Percentiles rank a stretch among this genome's conserved stretches.
phyloP scores from a whole-genome alignment of 148 eudicot genomes.

The Bassia scoparia region DNA sequence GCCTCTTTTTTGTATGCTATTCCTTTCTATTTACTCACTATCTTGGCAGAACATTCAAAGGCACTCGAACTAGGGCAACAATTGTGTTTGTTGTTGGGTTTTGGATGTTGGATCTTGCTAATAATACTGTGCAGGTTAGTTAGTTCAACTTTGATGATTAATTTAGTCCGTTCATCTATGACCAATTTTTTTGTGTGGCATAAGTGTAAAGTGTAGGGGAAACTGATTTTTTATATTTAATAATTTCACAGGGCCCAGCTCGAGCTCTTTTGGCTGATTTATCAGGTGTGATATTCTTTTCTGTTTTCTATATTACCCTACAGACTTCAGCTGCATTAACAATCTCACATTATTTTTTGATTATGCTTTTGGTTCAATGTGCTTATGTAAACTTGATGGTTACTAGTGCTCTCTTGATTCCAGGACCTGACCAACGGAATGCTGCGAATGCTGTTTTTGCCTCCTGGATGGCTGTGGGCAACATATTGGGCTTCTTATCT shows the following conservation, averaged over 20 bases:
- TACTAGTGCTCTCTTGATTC: conserved; percentile 22
- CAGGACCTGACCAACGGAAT: conserved; percentile 93
- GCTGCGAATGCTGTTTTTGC: conserved; percentile 92
- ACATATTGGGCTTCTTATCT: conserved; percentile 89
- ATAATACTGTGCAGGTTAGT: conserved; percentile 87
- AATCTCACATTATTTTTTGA: not conserved
- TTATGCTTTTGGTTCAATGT: conserved; percentile 9
- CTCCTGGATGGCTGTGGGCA: conserved; percentile 98
- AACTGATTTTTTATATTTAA: conserved; percentile 18
- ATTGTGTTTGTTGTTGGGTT: conserved; percentile 80
- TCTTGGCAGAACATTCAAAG: conserved; percentile 76
- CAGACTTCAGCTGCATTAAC: not conserved
- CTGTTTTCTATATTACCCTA: not conserved
- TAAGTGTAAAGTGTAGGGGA: not conserved
- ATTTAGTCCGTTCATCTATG: not conserved
- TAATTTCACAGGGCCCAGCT: conserved; percentile 99
- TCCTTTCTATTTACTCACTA: conserved; percentile 24
- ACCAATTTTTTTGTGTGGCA: not conserved
- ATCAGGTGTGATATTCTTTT: conserved; percentile 47
- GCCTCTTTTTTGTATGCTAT: conserved; percentile 13
- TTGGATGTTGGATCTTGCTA: conserved; percentile 99
- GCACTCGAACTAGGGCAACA: conserved; percentile 93
- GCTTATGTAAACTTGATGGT: conserved; percentile 13
- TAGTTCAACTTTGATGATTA: conserved; percentile 2
- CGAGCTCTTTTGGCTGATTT: conserved; percentile 98